Percentiles rank a stretch among this genome's conserved stretches.
These are phyloP conservation scores for Poa pratensis DNA, from an alignment of 176 grass and related monocot genomes.

Conservation along the genomic window DNA sequence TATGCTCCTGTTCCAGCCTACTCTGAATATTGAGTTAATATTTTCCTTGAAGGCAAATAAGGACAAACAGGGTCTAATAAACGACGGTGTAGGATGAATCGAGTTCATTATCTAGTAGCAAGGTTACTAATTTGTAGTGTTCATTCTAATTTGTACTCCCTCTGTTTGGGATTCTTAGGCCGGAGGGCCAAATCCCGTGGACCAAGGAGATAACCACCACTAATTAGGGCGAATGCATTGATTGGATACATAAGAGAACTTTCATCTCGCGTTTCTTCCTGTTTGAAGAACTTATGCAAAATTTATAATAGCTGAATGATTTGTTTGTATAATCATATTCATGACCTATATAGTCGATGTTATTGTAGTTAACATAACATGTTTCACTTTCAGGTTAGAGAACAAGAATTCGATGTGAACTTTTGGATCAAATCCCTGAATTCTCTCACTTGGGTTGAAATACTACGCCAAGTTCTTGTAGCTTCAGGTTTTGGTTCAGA, in stretches of 20 bases:
- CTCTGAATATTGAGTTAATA: constrained; percentile 6
- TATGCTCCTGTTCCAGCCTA: constrained; percentile 7
- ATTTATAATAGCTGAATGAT: constrained; percentile 3
- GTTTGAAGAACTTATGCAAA: constrained; percentile 26
- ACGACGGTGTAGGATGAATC: constrained; percentile 13
- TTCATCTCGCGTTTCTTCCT: not conserved
- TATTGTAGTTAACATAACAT: not conserved
- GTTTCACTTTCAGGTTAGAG: constrained; percentile 73
- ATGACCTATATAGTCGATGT: not conserved
- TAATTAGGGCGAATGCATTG: constrained; percentile 4
- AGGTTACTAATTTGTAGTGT: constrained; percentile 6
- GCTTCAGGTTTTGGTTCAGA: constrained; percentile 89
- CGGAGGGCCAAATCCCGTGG: no score
- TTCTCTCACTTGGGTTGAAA: constrained; percentile 98
- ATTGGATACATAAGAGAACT: constrained; percentile 11
- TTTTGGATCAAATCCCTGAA: constrained; percentile 78
- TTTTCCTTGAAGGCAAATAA: constrained; percentile 29
- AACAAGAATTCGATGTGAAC: constrained; percentile 83
- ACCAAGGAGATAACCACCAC: no score
- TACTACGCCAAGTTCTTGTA: constrained; percentile 90
- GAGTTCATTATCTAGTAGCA: not conserved
- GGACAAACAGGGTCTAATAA: constrained; percentile 7
- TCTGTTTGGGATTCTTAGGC: no score
- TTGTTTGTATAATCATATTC: constrained; percentile 23
- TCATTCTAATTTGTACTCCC: not conserved